A percentile compares a stretch with the other conserved stretches of the same genome.
Evolutionary conservation across 2,329 filamentous ascomycete species (phyloP).

Genomic region (Cercospora berteroae): DNA sequence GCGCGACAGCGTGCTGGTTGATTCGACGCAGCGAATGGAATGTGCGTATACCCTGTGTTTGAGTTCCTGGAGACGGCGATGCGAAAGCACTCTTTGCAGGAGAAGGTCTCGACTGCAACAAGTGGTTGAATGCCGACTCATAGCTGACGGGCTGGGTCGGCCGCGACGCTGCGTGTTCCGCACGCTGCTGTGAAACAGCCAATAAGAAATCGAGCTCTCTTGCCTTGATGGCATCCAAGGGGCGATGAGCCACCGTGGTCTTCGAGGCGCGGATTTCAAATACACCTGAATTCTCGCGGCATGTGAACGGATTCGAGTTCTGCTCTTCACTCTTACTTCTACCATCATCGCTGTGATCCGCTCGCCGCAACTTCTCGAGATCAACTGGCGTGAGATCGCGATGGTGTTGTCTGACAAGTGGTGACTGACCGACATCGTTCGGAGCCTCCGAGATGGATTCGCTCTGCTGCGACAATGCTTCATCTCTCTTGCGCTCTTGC

Average conservation of each 20-base stretch:
- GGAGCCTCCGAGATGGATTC: not conserved
- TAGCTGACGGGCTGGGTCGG: not conserved
- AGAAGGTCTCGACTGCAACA: not conserved
- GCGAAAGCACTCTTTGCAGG: not conserved
- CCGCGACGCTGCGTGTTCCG: not conserved
- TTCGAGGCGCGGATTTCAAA: not conserved
- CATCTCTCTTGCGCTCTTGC: not conserved
- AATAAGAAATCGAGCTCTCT: not conserved
- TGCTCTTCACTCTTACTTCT: not conserved
- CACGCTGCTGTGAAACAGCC: not conserved
- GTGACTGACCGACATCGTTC: not conserved
- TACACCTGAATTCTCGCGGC: too few species aligned
- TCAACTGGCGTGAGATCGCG: not conserved
- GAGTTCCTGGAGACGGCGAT: not conserved
- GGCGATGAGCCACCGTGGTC: not conserved
- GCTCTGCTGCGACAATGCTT: not conserved
- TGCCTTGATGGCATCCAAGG: not conserved
- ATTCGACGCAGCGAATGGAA: constrained; percentile 5
- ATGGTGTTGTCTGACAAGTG: too few species aligned
- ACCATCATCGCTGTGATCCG: not conserved
- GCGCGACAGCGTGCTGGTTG: not conserved
- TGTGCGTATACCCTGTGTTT: not conserved
- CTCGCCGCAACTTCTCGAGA: not conserved
- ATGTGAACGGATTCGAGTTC: not conserved
- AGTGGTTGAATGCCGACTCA: not conserved